Base-by-base conservation (phyloP, 2,329 filamentous ascomycete species). In the Alternaria conjuncta region DNA sequence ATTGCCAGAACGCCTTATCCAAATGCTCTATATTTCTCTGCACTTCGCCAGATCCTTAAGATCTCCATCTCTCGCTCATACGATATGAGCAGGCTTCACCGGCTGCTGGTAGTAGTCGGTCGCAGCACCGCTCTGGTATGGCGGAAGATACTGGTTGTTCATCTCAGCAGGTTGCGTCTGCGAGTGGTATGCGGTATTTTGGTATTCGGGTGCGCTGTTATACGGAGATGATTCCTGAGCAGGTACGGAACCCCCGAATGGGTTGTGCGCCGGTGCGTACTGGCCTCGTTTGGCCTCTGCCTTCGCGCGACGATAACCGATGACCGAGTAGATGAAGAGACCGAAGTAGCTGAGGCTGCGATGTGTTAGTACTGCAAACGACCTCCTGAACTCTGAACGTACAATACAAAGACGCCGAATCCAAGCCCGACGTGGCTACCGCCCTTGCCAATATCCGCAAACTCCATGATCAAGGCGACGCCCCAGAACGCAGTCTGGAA, bases 261-360 rank as follows among this genome's bases (percentile, higher is more conserved):
- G 74, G 53, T 78, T 77, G 53, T 72, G 71, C 4, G 78, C 71
- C 28, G 73, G 73, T 12, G 67, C 71, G 62, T 81, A 81, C 26
- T 74, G 56, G 56, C 77, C 78, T 44, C 69, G 73, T 57, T 75
- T 75, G 9, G 67, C 70, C 21, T 73, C 73, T 64, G 77, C 79
- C 57, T 81, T 80, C 57, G 73, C 67, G 55, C 79, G 75, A 60
- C 77, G 75, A 64, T 79, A 76, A 28, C 62, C 67, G 62, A 82
- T 69, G 45, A 72, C 70, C 23, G 77, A 77, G 71, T 84, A 83
- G 59, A 82, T 72, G 65, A 83, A 75, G 61, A 81, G 76, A 45
- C 71, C 74, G 53, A 82, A 45, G 65, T 79, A 79, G 7, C 76
- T 68, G 12, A 78, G 63, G 57, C 80, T 82, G 46, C 9, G 8